Conservation (phyloP, 1,139 yeast species). For the Debaryomyces fabryi region DNA sequence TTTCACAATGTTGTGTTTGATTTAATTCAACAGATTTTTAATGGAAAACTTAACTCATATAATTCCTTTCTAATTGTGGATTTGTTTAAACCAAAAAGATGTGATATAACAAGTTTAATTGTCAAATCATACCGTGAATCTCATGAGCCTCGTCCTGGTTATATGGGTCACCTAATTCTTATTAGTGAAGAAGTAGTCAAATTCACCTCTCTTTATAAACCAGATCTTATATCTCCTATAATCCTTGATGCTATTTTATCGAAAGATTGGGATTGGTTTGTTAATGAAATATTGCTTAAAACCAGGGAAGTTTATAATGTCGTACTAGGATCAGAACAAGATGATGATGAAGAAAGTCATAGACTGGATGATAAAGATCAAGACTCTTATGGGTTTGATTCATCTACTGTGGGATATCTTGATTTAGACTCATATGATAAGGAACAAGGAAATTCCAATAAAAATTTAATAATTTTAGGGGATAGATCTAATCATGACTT, state of each 20-base stretch:
- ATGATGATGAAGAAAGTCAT: constrained; percentile 17
- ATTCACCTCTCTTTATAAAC: constrained; percentile 51
- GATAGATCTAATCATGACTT: constrained; percentile 39
- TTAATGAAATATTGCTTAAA: constrained; percentile 42
- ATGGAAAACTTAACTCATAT: constrained; percentile 51
- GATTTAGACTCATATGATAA: constrained; percentile 36
- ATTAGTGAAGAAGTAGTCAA: constrained; percentile 54
- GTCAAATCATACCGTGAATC: constrained; percentile 31
- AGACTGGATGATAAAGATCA: constrained; percentile 15
- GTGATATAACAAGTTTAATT: constrained; percentile 39
- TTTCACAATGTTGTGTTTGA: constrained; percentile 56
- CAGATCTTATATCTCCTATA: constrained; percentile 48
- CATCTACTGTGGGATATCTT: constrained; percentile 38
- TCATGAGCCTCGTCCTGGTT: constrained; percentile 44
- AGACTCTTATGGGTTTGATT: constrained; percentile 31
- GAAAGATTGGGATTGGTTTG: constrained; percentile 50
- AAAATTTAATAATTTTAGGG: constrained; percentile 35
- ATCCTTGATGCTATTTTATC: constrained; percentile 43
- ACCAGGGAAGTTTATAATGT: constrained; percentile 52
- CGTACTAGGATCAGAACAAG: constrained; percentile 46
- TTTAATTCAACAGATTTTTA: constrained; percentile 50
- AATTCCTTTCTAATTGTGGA: constrained; percentile 51
- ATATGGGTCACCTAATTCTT: constrained; percentile 50
- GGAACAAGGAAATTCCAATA: constrained; percentile 16
- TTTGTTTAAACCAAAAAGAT: constrained; percentile 33